phyloP scores from a whole-genome alignment of 768 basidiomycete genomes.

The Lactifluus hygrophoroides region DNA sequence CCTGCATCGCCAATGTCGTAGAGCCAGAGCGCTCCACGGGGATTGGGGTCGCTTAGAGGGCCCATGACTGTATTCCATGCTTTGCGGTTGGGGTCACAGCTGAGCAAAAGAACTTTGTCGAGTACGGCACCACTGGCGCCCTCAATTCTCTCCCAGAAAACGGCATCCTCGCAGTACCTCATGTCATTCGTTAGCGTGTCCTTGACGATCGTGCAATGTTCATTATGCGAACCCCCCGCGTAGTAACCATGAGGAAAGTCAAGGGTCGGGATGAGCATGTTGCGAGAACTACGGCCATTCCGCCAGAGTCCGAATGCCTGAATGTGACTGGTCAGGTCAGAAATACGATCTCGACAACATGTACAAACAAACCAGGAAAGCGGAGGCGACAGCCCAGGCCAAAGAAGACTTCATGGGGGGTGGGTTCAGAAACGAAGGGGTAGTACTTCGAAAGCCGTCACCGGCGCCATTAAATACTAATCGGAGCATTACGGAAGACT shows the following conservation, averaged over 20 bases:
- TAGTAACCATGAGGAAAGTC: slow-evolving; percentile 23
- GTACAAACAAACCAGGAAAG: slow-evolving; percentile 1
- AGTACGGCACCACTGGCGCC: slow-evolving; percentile 28
- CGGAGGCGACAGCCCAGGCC: slow-evolving; percentile 3
- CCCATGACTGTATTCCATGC: slow-evolving; percentile 77
- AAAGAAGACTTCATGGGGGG: slow-evolving; percentile 12
- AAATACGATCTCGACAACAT: neutral
- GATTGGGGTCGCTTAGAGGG: slow-evolving; percentile 48
- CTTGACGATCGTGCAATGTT: slow-evolving; percentile 37
- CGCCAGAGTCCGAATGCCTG: slow-evolving; percentile 12
- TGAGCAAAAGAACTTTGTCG: slow-evolving; percentile 38
- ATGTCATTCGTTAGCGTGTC: slow-evolving; percentile 26
- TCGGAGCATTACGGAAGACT: neutral
- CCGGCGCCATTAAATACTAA: neutral
- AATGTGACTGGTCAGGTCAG: neutral
- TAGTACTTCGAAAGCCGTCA: no score
- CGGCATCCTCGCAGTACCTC: slow-evolving; percentile 55
- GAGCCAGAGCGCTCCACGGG: slow-evolving; percentile 56
- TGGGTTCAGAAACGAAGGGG: neutral
- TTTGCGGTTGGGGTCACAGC: slow-evolving; percentile 46
- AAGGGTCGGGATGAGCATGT: slow-evolving; percentile 14
- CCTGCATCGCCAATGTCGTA: slow-evolving; percentile 26
- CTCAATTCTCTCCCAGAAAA: slow-evolving; percentile 54
- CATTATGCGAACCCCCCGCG: slow-evolving; percentile 38
- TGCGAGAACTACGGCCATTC: slow-evolving; percentile 16